Percentiles rank a stretch among this genome's conserved stretches.
Conservation (phyloP, 768 basidiomycete genomes). For the Dacryopinax spathularia region DNA sequence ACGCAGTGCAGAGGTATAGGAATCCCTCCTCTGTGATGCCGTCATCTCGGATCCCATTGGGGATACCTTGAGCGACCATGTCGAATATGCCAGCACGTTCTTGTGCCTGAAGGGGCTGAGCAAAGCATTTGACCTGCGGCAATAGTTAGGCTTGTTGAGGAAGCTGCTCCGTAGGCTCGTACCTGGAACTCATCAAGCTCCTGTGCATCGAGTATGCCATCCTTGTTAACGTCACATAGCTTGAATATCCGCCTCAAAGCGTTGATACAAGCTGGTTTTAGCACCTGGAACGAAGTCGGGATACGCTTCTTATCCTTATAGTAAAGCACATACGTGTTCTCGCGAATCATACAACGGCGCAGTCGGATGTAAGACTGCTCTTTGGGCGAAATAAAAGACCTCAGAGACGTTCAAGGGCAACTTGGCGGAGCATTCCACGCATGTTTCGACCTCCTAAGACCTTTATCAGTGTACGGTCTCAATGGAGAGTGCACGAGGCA, state of each 20-base stretch:
- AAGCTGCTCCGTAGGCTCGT: constrained; percentile 10
- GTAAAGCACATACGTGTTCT: constrained; percentile 60
- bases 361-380: constrained; percentile 91
- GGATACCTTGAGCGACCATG: constrained; percentile 69
- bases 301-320: constrained; percentile 3
- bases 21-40: constrained; percentile 90
- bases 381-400: constrained; percentile 97
- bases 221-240: constrained; percentile 87
- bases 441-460: constrained; percentile 81
- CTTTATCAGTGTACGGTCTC: constrained; percentile 12
- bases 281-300: constrained; percentile 37
- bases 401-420: constrained; percentile 84
- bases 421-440: constrained; percentile 92
- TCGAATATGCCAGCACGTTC: constrained; percentile 95
- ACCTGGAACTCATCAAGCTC: constrained; percentile 98
- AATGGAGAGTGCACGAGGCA: neutral
- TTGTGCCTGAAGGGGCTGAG: constrained; percentile 76
- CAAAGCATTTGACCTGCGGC: constrained; percentile 80
- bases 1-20: constrained; percentile 86
- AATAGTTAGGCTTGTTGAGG: neutral
- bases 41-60: constrained; percentile 49
- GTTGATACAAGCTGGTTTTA: constrained; percentile 82
- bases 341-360: constrained; percentile 93
- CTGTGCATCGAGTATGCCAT: constrained; percentile 73
- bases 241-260: constrained; percentile 92